A percentile compares a stretch with the other conserved stretches of the same genome.
Conservation (phyloP, 2,329 filamentous ascomycete genomes). For the Ceratocystis cacaofunesta region DNA sequence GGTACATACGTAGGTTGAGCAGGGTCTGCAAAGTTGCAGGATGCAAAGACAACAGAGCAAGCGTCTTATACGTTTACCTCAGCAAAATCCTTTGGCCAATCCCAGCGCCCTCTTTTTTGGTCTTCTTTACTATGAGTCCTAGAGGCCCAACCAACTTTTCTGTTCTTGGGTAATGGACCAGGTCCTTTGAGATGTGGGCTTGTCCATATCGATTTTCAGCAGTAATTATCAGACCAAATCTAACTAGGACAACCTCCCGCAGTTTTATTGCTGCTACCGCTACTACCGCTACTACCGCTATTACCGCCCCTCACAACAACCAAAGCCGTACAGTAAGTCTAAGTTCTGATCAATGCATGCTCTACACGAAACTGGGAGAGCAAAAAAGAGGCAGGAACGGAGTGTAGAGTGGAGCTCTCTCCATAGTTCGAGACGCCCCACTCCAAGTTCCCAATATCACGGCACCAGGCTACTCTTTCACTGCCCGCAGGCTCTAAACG, state of each 20-base stretch:
- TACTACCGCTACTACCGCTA: neutral
- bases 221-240: slow-evolving; percentile 5
- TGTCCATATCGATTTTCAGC: neutral
- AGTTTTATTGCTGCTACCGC: neutral
- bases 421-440: neutral
- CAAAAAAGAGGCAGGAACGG: neutral
- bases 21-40: neutral
- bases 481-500: neutral
- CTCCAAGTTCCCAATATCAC: neutral
- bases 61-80: neutral
- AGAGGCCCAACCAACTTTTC: neutral
- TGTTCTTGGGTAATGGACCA: neutral
- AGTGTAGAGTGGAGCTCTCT: slow-evolving; percentile 1
- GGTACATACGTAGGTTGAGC: neutral
- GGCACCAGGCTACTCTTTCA: neutral
- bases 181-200: slow-evolving; percentile 7
- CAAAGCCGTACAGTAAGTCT: neutral
- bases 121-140: neutral
- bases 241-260: neutral
- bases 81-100: neutral
- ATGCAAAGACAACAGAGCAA: neutral
- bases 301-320: too few relatives aligned
- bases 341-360: neutral
- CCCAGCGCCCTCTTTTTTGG: neutral
- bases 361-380: neutral